These are phyloP conservation scores for Fusarium coffeatum DNA, from an alignment of 2,329 filamentous ascomycete species.

Conservation along the genomic window DNA sequence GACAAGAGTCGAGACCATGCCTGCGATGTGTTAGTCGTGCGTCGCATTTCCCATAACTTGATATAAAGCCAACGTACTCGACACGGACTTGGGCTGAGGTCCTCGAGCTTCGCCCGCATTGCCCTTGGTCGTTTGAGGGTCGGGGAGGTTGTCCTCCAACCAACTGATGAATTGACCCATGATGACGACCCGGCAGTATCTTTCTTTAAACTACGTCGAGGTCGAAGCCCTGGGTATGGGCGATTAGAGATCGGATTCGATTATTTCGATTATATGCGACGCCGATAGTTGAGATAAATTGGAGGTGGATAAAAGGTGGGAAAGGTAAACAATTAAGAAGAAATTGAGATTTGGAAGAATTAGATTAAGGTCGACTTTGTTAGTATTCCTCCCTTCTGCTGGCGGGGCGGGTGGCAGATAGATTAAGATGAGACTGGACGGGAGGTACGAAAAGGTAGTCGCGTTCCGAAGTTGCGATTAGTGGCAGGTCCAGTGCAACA, in stretches of 20 bases:
- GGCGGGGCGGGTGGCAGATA: constrained; percentile 36
- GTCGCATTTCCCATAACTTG: background rate
- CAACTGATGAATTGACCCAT: constrained; percentile 56
- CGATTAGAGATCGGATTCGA: constrained; percentile 2
- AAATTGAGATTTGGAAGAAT: constrained; percentile 4
- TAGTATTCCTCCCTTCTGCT: constrained; percentile 10
- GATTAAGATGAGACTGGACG: constrained; percentile 33
- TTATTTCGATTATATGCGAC: constrained; percentile 6
- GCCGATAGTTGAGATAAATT: background rate
- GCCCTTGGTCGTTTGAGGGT: constrained; percentile 20
- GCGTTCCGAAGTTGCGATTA: constrained; percentile 22
- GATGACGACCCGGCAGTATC: constrained; percentile 36
- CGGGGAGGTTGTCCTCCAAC: constrained; percentile 50
- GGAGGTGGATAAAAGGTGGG: background rate
- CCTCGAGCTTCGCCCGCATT: constrained; percentile 43
- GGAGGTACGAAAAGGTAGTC: constrained; percentile 9
- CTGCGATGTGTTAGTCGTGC: constrained; percentile 36
- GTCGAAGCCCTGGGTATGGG: constrained; percentile 11
- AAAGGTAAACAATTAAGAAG: constrained; percentile 20
- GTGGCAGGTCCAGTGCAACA: background rate
- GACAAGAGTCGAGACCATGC: constrained; percentile 63
- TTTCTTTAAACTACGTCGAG: constrained; percentile 8
- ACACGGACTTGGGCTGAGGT: constrained; percentile 50
- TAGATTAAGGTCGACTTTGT: constrained; percentile 1
- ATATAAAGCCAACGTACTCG: constrained; percentile 41